Evolutionary conservation across 164 flowering plant genomes (phyloP).

Genomic region (Pachysandra terminalis): DNA sequence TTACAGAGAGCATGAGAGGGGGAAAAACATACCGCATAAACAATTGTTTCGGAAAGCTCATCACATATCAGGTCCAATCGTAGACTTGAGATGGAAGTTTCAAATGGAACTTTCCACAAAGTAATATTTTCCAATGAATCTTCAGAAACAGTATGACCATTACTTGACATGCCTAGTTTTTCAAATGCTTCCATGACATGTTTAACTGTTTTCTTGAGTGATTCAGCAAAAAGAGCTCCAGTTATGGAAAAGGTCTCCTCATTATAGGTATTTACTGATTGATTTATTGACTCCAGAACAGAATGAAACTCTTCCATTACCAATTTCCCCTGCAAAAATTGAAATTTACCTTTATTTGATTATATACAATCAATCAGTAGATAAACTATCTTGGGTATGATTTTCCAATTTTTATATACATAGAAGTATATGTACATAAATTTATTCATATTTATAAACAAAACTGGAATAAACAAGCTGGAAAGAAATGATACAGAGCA

Average conservation of each 20-base stretch:
- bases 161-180: conserved; percentile 27
- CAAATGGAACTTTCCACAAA: conserved; percentile 46
- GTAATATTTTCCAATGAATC: conserved; percentile 36
- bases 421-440: too few relatives aligned
- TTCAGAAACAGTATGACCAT: conserved; percentile 23
- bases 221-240: conserved; percentile 32
- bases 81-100: conserved; percentile 29
- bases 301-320: conserved; percentile 31
- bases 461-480: not conserved
- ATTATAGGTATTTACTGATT: conserved; percentile 3
- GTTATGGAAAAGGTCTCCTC: conserved; percentile 21
- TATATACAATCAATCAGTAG: too few relatives aligned
- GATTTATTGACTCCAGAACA: conserved; percentile 18
- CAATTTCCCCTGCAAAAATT: conserved; percentile 46
- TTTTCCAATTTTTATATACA: too few relatives aligned
- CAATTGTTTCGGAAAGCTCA: conserved; percentile 33
- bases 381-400: too few relatives aligned
- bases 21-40: conserved; percentile 42
- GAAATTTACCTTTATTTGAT: not conserved
- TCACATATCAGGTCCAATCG: conserved; percentile 43
- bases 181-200: conserved; percentile 33
- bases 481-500: not conserved
- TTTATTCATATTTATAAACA: too few relatives aligned
- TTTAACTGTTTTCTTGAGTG: conserved; percentile 25
- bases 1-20: not conserved